phyloP scores from a whole-genome alignment of 768 basidiomycete species.

The Tylopilus rubrobrunneus region DNA sequence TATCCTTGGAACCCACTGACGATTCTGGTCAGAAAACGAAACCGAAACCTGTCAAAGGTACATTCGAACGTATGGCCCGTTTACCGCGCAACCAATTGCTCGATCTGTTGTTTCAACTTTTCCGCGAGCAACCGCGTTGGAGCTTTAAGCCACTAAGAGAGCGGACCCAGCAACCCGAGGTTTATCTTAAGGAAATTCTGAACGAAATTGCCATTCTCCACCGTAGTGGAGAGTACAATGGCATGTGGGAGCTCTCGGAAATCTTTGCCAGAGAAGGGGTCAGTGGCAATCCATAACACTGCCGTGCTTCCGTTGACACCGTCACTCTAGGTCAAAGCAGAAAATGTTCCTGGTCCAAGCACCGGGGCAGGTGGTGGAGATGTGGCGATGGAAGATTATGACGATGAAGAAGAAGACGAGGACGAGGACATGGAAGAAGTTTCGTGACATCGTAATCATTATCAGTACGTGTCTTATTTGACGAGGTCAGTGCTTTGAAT shows the following conservation, averaged over 20 bases:
- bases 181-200: slow-evolving; percentile 81
- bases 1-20: slow-evolving; percentile 1
- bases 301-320: slow-evolving; percentile 5
- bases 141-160: slow-evolving; percentile 72
- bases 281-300: slow-evolving; percentile 13
- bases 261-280: slow-evolving; percentile 66
- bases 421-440: slow-evolving; percentile 72
- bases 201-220: slow-evolving; percentile 72
- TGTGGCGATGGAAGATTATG: slow-evolving; percentile 36
- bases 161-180: slow-evolving; percentile 81
- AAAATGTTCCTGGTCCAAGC: slow-evolving; percentile 42
- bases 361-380: slow-evolving; percentile 21
- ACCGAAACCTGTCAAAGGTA: slow-evolving; percentile 61
- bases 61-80: slow-evolving; percentile 87
- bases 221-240: slow-evolving; percentile 76
- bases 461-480: background rate
- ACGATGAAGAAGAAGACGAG: slow-evolving; percentile 42
- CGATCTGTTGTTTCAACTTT: slow-evolving; percentile 75
- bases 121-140: slow-evolving; percentile 81
- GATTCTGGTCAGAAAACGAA: slow-evolving; percentile 48
- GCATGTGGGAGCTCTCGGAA: slow-evolving; percentile 75
- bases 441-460: slow-evolving; percentile 35
- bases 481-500: background rate
- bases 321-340: slow-evolving; percentile 39
- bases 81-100: slow-evolving; percentile 85